Conservation (phyloP, 2,329 filamentous ascomycete genomes). For the Trichophyton benhamiae region DNA sequence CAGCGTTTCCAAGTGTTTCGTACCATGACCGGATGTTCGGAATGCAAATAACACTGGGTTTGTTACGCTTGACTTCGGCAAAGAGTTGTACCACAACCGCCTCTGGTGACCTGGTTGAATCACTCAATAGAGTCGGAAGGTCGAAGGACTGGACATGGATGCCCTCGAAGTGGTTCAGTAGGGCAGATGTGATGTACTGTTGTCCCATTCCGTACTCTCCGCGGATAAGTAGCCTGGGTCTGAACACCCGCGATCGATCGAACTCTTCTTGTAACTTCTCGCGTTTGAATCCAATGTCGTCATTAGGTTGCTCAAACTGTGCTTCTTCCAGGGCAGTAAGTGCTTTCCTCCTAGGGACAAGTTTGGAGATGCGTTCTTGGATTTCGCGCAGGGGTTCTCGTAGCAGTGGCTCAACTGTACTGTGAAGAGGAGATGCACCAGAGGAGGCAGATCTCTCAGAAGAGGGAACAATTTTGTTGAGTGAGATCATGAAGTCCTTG, state of each 20-base stretch:
- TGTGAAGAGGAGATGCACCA: slow-evolving; percentile 67
- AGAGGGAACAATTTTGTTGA: slow-evolving; percentile 92
- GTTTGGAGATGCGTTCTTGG: slow-evolving; percentile 54
- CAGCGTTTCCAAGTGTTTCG: slow-evolving; percentile 49
- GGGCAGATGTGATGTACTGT: slow-evolving; percentile 69
- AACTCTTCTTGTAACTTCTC: slow-evolving; percentile 71
- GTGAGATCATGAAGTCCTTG: slow-evolving; percentile 92
- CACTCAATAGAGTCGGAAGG: slow-evolving; percentile 71
- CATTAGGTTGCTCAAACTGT: slow-evolving; percentile 74
- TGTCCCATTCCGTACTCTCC: slow-evolving; percentile 89
- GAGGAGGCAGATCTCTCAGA: slow-evolving; percentile 83
- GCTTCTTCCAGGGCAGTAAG: slow-evolving; percentile 86
- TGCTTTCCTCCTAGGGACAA: slow-evolving; percentile 75
- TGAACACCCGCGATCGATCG: slow-evolving; percentile 74
- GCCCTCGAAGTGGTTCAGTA: slow-evolving; percentile 84
- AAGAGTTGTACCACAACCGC: slow-evolving; percentile 84
- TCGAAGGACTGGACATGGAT: slow-evolving; percentile 93
- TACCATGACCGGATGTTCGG: slow-evolving; percentile 87
- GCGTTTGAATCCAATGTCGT: slow-evolving; percentile 70
- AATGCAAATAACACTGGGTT: slow-evolving; percentile 90
- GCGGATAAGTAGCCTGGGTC: slow-evolving; percentile 71
- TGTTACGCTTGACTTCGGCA: slow-evolving; percentile 82
- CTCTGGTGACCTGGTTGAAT: slow-evolving; percentile 68
- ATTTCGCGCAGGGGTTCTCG: slow-evolving; percentile 60
- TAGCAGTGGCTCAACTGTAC: slow-evolving; percentile 68